A percentile compares a stretch with the other conserved stretches of the same genome.
These are phyloP conservation scores for Fusarium hostae DNA, from an alignment of 2,329 filamentous ascomycete species.

Conservation along the genomic window DNA sequence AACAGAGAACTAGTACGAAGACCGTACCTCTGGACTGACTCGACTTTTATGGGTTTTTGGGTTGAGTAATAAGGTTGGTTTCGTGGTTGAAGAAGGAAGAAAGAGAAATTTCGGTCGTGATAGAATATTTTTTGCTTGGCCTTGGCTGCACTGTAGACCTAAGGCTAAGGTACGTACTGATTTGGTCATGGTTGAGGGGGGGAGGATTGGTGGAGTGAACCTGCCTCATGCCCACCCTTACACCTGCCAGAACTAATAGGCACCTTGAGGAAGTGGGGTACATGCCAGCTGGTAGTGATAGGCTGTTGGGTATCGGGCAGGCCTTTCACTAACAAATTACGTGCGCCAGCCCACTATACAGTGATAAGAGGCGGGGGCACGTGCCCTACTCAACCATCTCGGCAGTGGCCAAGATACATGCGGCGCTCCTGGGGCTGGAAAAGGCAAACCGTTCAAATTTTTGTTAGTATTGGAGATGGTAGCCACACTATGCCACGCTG, in stretches of 20 bases:
- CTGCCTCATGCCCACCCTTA: conserved; percentile 21
- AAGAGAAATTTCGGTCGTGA: conserved; percentile 53
- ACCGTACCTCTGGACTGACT: conserved; percentile 67
- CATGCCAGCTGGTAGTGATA: conserved; percentile 29
- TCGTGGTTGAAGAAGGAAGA: conserved; percentile 57
- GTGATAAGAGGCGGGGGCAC: conserved; percentile 23
- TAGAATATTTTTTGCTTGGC: conserved; percentile 50
- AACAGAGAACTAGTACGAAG: conserved; percentile 69
- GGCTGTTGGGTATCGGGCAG: neutral
- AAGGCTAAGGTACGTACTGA: conserved; percentile 36
- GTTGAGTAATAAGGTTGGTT: conserved; percentile 61
- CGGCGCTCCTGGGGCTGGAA: conserved; percentile 22
- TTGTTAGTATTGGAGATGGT: conserved; percentile 15
- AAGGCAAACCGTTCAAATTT: conserved; percentile 39
- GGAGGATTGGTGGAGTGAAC: conserved; percentile 41
- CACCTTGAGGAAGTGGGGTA: conserved; percentile 24
- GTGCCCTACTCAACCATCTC: conserved; percentile 39
- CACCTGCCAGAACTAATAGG: conserved; percentile 19
- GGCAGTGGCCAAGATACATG: conserved; percentile 36
- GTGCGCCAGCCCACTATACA: neutral
- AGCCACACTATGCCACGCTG: conserved; percentile 22
- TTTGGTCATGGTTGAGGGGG: conserved; percentile 40
- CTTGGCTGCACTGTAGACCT: conserved; percentile 33
- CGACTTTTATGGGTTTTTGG: conserved; percentile 58
- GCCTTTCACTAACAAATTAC: conserved; percentile 30